Base-by-base conservation (phyloP, 169 alveolate species). In the Sarcocystis neurona region DNA sequence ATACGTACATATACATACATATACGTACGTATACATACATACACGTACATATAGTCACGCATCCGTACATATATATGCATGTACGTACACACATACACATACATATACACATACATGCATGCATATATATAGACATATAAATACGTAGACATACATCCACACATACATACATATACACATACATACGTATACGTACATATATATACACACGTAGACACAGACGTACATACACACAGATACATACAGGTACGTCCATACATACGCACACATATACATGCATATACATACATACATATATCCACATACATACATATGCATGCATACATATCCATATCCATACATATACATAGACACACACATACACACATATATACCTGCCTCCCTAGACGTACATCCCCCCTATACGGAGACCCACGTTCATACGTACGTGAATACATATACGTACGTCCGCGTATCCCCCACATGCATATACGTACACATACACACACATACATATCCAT, bases 1-100 rank as follows among this genome's bases (percentile, higher is more conserved):
- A 50, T 50, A 50, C n/a, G n/a, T 58, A 5, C n/a, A 10, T 58
- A 58, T 10, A 12, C n/a, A 2, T 58, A 4, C 23, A 12, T 96
- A 30, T 6, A 48, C 60, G 27, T 15, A 15, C 60, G 15, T 10
- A 15, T 15, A 48, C 27, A 6, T 10, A 6, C 27, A 48, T 48
- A 15, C 6, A 6, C 6, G 60, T 6, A 48, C 27, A 48, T 48
- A 48, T 10, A 48, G 60, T 6, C 27, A 15, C 27, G n/a, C n/a
- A 15, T 48, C 60, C 60, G 27, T 15, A 15, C 60, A 48, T 10
- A 15, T 15, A 48, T 6, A 6, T 10, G 27, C 27, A 48, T 48
- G 60, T 10, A 6, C 6, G 60, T 6, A 48, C 27, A 48, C 15
- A 48, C 6, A 48, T 6, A 15, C 27, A 15, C 27, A 48, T 6